phyloP scores from a whole-genome alignment of 441 rosid genomes.

The Biscutella laevigata region DNA sequence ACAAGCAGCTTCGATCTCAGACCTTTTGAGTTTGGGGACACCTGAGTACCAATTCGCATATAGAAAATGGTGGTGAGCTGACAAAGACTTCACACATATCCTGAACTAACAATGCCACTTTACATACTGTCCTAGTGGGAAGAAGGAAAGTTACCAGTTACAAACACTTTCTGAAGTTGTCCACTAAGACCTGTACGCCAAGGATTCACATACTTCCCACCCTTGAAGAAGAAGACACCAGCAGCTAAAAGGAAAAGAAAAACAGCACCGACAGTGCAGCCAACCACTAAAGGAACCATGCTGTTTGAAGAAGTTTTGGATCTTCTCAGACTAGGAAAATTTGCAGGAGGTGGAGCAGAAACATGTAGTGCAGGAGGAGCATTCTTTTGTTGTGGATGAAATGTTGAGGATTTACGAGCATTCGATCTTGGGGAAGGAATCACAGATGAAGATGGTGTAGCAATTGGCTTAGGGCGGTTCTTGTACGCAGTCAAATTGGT shows the following conservation, averaged over 20 bases:
- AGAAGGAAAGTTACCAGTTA: slow-evolving; percentile 46
- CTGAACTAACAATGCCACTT: neutral
- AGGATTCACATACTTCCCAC: slow-evolving; percentile 59
- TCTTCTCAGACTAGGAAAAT: slow-evolving; percentile 4
- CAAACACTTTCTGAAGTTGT: slow-evolving; percentile 83
- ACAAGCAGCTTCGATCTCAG: slow-evolving; percentile 64
- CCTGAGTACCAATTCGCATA: slow-evolving; percentile 33
- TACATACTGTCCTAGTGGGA: neutral
- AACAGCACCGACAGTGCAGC: slow-evolving; percentile 37
- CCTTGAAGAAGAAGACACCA: slow-evolving; percentile 28
- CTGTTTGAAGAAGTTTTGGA: slow-evolving; percentile 6
- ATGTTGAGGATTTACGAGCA: neutral
- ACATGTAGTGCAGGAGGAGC: neutral
- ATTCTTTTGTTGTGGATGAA: slow-evolving; percentile 3
- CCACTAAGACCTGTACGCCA: slow-evolving; percentile 94
- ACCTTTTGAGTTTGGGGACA: slow-evolving; percentile 62
- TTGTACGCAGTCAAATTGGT: neutral
- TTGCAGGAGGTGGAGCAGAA: slow-evolving; percentile 22
- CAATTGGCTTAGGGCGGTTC: neutral
- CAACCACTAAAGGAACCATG: slow-evolving; percentile 14
- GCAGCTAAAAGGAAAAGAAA: slow-evolving; percentile 40
- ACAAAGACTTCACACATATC: neutral
- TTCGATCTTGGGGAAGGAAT: neutral
- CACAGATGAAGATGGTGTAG: slow-evolving; percentile 2
- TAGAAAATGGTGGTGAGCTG: neutral